These are phyloP conservation scores for Metschnikowia aberdeeniae DNA, from an alignment of 805 yeast species.

Conservation along the genomic window DNA sequence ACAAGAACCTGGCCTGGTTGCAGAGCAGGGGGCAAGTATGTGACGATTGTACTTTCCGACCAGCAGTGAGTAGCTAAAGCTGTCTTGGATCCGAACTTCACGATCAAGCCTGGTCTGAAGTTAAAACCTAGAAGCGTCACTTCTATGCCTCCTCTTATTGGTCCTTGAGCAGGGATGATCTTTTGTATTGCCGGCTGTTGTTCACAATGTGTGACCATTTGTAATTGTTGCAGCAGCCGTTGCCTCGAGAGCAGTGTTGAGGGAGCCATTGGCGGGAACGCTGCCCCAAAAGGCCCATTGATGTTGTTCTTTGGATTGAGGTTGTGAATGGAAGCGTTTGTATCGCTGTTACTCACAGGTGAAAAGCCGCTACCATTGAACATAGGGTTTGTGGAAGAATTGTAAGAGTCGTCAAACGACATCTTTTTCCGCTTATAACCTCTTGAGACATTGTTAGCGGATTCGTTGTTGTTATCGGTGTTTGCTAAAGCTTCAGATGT, in stretches of 20 bases:
- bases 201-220: slow-evolving; percentile 8
- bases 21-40: slow-evolving; percentile 88
- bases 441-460: slow-evolving; percentile 21
- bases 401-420: slow-evolving; percentile 43
- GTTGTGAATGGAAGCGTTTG: slow-evolving; percentile 30
- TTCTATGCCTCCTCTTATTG: slow-evolving; percentile 93
- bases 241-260: slow-evolving; percentile 13
- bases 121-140: slow-evolving; percentile 85
- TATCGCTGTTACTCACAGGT: slow-evolving; percentile 45
- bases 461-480: slow-evolving; percentile 29
- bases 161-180: slow-evolving; percentile 93
- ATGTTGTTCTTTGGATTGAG: slow-evolving; percentile 7
- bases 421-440: slow-evolving; percentile 47
- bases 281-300: background rate
- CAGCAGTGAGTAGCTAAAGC: slow-evolving; percentile 91
- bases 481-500: slow-evolving; percentile 49
- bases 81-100: slow-evolving; percentile 78
- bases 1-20: slow-evolving; percentile 90
- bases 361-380: slow-evolving; percentile 39
- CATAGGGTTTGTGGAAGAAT: slow-evolving; percentile 34
- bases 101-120: slow-evolving; percentile 76
- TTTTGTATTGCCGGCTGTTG: slow-evolving; percentile 54
- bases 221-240: slow-evolving; percentile 17
- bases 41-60: slow-evolving; percentile 91
- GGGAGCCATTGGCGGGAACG: background rate